Evolutionary conservation across 805 yeast species (phyloP), one percentile per base, ranked within the genome.

Genomic region (Jamesozyma spencerorum): DNA sequence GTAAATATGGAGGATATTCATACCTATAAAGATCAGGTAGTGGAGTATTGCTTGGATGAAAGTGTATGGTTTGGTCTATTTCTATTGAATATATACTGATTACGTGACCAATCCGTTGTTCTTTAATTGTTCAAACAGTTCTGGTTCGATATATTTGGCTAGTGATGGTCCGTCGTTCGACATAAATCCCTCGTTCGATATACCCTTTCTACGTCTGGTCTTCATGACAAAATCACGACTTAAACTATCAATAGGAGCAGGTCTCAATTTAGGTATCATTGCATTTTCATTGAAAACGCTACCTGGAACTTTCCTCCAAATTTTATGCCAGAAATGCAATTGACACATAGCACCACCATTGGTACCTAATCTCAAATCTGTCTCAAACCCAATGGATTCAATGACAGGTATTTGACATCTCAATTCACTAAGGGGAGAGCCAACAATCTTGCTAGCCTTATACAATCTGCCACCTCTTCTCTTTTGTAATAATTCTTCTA

Each of bases 201-300:
- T 62, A 0, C 97, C 97, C 57, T 87, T 90, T 51, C 97, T 72
- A 51, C 79, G 76, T 57, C 99, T 71, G 0, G 96, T 86, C 59
- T 94, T 92, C 63, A 85, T 64, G 24, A 86, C 80, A 53, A 87
- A 85, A 60, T 92, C 98, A 42, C 98, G 69, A 1, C 96, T 90
- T 43, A 88, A 63, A 2, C 83, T 77, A 8, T 66, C 65, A 0
- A 69, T 62, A 5, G 81, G 79, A 1, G 92, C 95, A 0, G 95
- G 85, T 49, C 77, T 77, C 56, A 90, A 67, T 32, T 79, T 71
- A 4, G 87, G 86, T 31, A 86, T 70, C 36, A 62, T 64, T 14
- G 75, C 73, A 26, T 75, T 71, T 18, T 65, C 63, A 57, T 90
- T 95, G 51, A 90, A 54, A 7, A 97, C 97, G 63, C 90, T 86